phyloP scores from a whole-genome alignment of 768 basidiomycete species.

The Punctularia strigosozonata region DNA sequence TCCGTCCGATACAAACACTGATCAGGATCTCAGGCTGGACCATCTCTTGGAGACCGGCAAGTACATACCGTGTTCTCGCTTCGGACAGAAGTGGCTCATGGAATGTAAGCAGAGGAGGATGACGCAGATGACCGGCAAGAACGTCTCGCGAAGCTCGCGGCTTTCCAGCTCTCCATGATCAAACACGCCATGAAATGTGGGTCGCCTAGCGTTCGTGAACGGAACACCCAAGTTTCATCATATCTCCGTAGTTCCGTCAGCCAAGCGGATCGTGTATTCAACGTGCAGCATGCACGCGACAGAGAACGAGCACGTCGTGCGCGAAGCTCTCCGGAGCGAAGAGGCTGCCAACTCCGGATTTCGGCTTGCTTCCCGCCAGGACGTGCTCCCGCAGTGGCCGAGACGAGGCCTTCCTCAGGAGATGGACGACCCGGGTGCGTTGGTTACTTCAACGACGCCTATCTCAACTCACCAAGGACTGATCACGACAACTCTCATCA shows the following conservation, averaged over 20 bases:
- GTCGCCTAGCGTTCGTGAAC: slow-evolving; percentile 11
- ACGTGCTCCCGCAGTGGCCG: slow-evolving; percentile 75
- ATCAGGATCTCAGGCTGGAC: too few relatives aligned
- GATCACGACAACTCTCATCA: slow-evolving; percentile 12
- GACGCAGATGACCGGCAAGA: slow-evolving; percentile 43
- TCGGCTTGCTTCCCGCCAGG: slow-evolving; percentile 47
- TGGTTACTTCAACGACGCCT: neutral
- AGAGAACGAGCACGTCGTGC: slow-evolving; percentile 91
- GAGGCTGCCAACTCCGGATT: slow-evolving; percentile 56
- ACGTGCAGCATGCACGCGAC: slow-evolving; percentile 91
- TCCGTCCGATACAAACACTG: too few relatives aligned
- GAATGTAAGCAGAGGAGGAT: slow-evolving; percentile 34
- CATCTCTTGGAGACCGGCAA: slow-evolving; percentile 67
- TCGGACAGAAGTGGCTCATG: too few relatives aligned
- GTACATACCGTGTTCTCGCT: slow-evolving; percentile 8
- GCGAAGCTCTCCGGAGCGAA: slow-evolving; percentile 54
- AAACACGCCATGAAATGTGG: slow-evolving; percentile 92
- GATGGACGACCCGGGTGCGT: slow-evolving; percentile 41
- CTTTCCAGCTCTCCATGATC: slow-evolving; percentile 86
- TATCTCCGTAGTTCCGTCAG: slow-evolving; percentile 50
- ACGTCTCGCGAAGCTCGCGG: slow-evolving; percentile 72
- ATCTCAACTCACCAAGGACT: neutral
- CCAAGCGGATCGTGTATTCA: slow-evolving; percentile 82
- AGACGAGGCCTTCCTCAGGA: slow-evolving; percentile 66
- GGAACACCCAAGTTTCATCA: too few relatives aligned